A percentile compares a stretch with the other conserved stretches of the same genome.
Evolutionary conservation across 108 stramenopile genomes (phyloP).

Genomic region (Schizochytrium sp.): DNA sequence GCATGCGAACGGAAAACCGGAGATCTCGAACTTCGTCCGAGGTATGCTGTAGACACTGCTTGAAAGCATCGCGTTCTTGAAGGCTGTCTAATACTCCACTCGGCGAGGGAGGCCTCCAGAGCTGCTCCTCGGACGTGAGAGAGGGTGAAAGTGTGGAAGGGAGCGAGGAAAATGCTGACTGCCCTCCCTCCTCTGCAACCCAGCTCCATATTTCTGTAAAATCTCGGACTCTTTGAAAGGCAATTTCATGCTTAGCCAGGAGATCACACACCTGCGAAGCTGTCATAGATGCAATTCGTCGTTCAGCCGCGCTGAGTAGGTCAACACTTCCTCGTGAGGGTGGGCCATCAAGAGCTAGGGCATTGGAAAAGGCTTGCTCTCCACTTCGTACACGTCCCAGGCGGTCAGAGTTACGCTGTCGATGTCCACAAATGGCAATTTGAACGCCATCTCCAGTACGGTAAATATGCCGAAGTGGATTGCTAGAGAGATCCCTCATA

Average conservation of each 20-base stretch:
- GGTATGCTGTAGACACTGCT: neutral
- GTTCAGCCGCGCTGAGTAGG: neutral
- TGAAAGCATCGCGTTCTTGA: neutral
- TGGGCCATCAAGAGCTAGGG: conserved; percentile 32
- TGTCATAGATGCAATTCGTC: conserved; percentile 2
- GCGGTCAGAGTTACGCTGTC: neutral
- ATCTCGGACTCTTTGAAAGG: neutral
- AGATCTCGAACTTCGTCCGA: neutral
- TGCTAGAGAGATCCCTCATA: neutral
- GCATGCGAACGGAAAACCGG: neutral
- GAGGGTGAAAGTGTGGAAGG: too few relatives aligned
- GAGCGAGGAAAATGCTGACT: too few relatives aligned
- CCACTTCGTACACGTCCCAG: neutral
- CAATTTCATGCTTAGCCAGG: neutral
- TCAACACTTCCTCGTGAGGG: neutral
- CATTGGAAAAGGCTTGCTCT: neutral
- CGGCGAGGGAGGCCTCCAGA: neutral
- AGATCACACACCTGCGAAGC: neutral
- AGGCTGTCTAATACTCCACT: neutral
- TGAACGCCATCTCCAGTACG: conserved; percentile 33
- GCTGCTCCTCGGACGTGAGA: neutral
- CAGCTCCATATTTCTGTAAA: neutral
- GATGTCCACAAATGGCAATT: neutral
- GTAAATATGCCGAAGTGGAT: conserved; percentile 1
- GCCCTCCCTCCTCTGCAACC: neutral